These are phyloP conservation scores for Ampelomyces quisqualis DNA, from an alignment of 2,329 filamentous ascomycete species.

Conservation along the genomic window DNA sequence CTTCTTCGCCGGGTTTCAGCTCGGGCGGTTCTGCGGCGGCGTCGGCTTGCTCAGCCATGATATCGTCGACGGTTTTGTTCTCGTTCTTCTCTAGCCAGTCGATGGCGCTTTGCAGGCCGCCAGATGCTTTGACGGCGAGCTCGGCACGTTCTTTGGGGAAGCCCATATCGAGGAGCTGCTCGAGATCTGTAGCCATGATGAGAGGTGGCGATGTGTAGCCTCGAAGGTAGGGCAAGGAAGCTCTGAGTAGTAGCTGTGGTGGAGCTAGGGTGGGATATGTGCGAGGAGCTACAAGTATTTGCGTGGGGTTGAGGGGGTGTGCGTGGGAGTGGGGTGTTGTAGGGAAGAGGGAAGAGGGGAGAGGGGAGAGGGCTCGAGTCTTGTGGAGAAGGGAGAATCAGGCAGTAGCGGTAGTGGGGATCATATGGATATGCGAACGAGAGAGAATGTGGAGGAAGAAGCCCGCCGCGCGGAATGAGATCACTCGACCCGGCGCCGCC, in stretches of 20 bases:
- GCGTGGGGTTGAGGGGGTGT: conserved; percentile 5
- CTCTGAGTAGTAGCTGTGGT: conserved; percentile 1
- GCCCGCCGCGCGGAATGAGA: conserved; percentile 17
- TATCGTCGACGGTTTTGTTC: conserved; percentile 81
- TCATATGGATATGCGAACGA: conserved; percentile 6
- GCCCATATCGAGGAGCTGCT: conserved; percentile 65
- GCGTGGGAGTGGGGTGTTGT: not conserved
- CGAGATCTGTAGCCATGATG: conserved; percentile 56
- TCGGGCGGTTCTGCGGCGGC: conserved; percentile 57
- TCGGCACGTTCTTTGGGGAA: conserved; percentile 82
- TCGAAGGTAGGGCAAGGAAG: conserved; percentile 6
- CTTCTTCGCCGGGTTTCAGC: conserved; percentile 69
- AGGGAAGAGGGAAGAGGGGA: conserved; percentile 7
- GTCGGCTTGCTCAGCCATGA: conserved; percentile 55
- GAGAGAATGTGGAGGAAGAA: conserved; percentile 18
- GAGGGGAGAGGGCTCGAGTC: not conserved
- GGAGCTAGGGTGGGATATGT: conserved; percentile 3
- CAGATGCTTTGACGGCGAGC: conserved; percentile 79
- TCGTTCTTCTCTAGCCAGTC: conserved; percentile 94
- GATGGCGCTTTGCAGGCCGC: conserved; percentile 80
- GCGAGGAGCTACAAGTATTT: conserved; percentile 1
- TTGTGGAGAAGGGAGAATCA: conserved; percentile 7
- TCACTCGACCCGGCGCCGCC: conserved; percentile 3
- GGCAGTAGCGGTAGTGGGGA: conserved; percentile 16
- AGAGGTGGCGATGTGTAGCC: conserved; percentile 9